These are phyloP conservation scores for Spiromastix sp. DNA, from an alignment of 2,329 filamentous ascomycete species.

Conservation along the genomic window DNA sequence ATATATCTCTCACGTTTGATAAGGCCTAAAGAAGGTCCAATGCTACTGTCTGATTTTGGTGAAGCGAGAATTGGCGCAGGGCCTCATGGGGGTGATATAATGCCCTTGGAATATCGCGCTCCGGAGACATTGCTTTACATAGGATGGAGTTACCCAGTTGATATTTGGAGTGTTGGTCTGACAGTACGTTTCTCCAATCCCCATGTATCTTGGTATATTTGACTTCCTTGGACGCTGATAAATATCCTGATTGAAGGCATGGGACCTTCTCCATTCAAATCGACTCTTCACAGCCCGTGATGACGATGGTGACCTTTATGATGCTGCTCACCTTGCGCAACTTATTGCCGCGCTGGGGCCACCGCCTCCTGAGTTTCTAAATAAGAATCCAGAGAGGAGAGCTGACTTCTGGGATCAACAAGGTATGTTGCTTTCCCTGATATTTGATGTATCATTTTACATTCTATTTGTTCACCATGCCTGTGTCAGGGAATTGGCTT, in stretches of 20 bases:
- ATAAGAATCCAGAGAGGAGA: constrained; percentile 14
- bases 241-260: constrained; percentile 31
- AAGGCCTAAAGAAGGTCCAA: constrained; percentile 18
- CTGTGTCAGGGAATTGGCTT: constrained; percentile 23
- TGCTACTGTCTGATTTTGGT: constrained; percentile 22
- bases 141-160: constrained; percentile 21
- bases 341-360: constrained; percentile 33
- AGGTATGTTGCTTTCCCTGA: constrained; percentile 16
- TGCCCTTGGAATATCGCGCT: constrained; percentile 21
- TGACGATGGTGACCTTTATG: constrained; percentile 25
- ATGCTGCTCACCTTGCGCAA: constrained; percentile 35
- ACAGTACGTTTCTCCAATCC: constrained; percentile 16
- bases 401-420: constrained; percentile 28
- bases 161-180: constrained; percentile 25
- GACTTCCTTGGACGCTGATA: constrained; percentile 4
- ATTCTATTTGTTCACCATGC: too few species aligned
- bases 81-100: constrained; percentile 17
- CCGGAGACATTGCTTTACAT: constrained; percentile 23
- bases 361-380: constrained; percentile 28
- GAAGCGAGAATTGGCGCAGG: constrained; percentile 19
- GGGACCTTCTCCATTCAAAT: constrained; percentile 36
- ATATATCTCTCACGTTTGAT: constrained; percentile 20
- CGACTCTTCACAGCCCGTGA: constrained; percentile 33
- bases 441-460: too few species aligned
- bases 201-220: constrained; percentile 6